phyloP scores from a whole-genome alignment of 2,329 filamentous ascomycete species.

The Pseudogymnoascus sp. region DNA sequence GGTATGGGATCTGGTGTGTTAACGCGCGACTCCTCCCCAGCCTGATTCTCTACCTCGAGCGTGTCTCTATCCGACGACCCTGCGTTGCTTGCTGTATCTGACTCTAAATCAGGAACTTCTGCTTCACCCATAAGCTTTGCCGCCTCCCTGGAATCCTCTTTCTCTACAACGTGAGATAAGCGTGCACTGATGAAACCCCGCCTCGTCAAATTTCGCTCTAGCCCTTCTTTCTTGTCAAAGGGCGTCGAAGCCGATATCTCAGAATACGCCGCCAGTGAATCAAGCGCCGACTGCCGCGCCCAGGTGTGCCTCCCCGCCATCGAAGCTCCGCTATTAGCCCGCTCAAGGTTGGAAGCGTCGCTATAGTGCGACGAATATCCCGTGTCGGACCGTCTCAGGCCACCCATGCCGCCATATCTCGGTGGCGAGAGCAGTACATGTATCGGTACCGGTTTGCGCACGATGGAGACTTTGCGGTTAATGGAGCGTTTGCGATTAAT shows the following conservation, averaged over 20 bases:
- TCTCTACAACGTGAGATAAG: not conserved
- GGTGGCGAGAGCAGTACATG: not conserved
- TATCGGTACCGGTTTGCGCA: not conserved
- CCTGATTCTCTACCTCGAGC: not conserved
- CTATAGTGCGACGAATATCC: constrained; percentile 1
- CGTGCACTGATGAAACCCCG: not conserved
- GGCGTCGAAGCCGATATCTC: not conserved
- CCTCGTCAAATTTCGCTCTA: not conserved
- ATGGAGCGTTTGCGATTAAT: too few relatives aligned
- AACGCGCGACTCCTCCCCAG: not conserved
- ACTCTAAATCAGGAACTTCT: not conserved
- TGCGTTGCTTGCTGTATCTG: not conserved
- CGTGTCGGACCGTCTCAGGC: not conserved
- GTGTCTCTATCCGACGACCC: not conserved
- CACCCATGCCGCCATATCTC: not conserved
- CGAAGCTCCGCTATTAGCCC: not conserved
- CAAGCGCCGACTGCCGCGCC: not conserved
- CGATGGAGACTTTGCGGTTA: not conserved
- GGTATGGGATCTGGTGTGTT: not conserved
- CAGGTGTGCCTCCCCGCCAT: not conserved
- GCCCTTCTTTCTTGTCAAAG: not conserved
- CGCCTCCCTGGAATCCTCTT: not conserved
- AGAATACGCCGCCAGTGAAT: not conserved
- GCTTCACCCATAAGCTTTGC: not conserved
- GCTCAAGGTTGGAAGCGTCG: not conserved